These are phyloP conservation scores for Coniochaeta sp. DNA, from an alignment of 2,329 filamentous ascomycete species.

Conservation along the genomic window DNA sequence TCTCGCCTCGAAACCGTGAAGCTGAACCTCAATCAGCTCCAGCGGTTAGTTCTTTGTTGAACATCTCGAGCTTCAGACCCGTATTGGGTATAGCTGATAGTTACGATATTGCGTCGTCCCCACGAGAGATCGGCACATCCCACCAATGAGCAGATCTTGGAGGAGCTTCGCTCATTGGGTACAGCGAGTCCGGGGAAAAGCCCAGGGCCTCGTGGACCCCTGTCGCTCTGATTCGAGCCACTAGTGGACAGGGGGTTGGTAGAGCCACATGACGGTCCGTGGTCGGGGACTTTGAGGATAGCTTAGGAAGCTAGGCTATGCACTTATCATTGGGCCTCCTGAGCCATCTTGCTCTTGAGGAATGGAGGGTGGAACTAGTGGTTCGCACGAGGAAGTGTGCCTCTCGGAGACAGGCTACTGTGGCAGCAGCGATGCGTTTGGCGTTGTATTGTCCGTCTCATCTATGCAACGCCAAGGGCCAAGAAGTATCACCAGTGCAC, in stretches of 20 bases:
- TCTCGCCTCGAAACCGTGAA: neutral
- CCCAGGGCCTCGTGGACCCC: neutral
- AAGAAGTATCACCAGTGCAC: neutral
- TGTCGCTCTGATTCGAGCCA: neutral
- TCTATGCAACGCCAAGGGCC: neutral
- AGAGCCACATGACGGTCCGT: slow-evolving; percentile 2
- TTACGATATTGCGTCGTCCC: neutral
- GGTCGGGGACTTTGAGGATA: neutral
- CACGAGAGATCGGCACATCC: neutral
- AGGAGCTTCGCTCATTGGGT: neutral
- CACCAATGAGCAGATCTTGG: neutral
- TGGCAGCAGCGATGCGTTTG: neutral
- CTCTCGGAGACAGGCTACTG: neutral
- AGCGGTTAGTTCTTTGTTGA: neutral
- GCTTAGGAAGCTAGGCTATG: neutral
- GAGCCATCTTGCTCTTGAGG: neutral
- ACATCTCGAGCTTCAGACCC: neutral
- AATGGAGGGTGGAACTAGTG: neutral
- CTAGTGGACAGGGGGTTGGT: neutral
- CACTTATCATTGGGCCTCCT: neutral
- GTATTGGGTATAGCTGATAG: neutral
- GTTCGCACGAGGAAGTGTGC: neutral
- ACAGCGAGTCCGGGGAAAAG: slow-evolving; percentile 1
- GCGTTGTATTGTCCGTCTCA: neutral
- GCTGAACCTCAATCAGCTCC: neutral